phyloP scores from a whole-genome alignment of 352 stramenopile species.

The Phytophthora aleatoria region DNA sequence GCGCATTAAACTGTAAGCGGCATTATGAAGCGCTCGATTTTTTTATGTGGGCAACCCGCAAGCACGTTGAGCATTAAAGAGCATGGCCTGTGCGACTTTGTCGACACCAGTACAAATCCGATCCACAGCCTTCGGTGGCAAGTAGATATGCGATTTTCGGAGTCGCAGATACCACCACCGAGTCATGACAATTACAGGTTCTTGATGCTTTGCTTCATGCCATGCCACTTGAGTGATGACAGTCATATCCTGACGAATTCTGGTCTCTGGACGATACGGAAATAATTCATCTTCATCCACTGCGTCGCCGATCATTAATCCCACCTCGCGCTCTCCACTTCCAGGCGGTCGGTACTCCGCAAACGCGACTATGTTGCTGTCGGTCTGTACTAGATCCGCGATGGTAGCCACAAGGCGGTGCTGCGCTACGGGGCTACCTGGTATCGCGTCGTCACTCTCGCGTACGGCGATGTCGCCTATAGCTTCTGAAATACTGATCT shows the following conservation, averaged over 20 bases:
- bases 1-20: too few relatives aligned
- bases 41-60: not conserved
- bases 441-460: constrained; percentile 46
- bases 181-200: constrained; percentile 26
- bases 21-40: too few relatives aligned
- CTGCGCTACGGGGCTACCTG: constrained; percentile 33
- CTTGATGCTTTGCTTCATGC: not conserved
- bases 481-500: constrained; percentile 47
- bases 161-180: constrained; percentile 33
- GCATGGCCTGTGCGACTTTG: constrained; percentile 27
- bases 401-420: constrained; percentile 39
- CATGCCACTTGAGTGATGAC: constrained; percentile 20
- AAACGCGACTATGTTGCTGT: constrained; percentile 45
- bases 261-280: constrained; percentile 39
- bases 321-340: constrained; percentile 21
- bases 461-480: constrained; percentile 48
- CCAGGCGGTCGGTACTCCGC: constrained; percentile 22
- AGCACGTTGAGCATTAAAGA: constrained; percentile 11
- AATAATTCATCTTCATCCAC: constrained; percentile 48
- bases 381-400: constrained; percentile 26
- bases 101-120: constrained; percentile 22
- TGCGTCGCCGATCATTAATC: constrained; percentile 34
- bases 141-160: constrained; percentile 15
- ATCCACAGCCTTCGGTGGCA: constrained; percentile 25
- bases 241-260: constrained; percentile 42